Evolutionary conservation across 495 filamentous ascomycete genomes (phyloP), one percentile per base, ranked within the genome.

Genomic region (Penicillium manginii): DNA sequence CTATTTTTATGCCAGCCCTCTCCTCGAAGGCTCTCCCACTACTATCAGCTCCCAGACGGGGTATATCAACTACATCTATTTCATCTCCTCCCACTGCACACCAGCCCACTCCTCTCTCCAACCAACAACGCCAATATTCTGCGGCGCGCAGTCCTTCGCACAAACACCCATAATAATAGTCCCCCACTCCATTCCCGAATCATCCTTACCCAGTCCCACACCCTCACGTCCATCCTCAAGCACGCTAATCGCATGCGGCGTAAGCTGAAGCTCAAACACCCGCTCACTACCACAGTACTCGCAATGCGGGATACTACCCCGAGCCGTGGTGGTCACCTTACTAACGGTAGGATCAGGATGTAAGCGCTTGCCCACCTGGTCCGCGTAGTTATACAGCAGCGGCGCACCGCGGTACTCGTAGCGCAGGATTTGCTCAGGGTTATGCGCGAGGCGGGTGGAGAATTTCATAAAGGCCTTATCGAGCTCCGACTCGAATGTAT

Each of bases 141-240:
- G 68, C 1, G 84, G 80, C 45, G 76, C 79, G 73, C 91, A 96
- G 67, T 93, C 86, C 64, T 69, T 77, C 43, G 72, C 75, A 73
- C 94, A 99, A 19, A 96, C 92, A 0, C 85, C 91, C n/a, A 97
- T 70, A 45, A 98, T 84, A n/a, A 99, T 81, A 14, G 90, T 97
- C 0, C 96, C 96, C 94, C 94, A 99, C 64, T 99, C 94, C 94
- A 99, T 97, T 0, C 96, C 94, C 39, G 93, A 91, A 60, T 81
- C 78, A 39, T 73, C 71, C 54, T 78, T 72, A 0, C 75, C 77
- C 40, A 80, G 67, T 1, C 75, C 76, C 52, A 96, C 68, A 12
- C 85, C 84, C 60, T 84, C 77, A 55, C 91, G 86, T 17, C 91
- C 91, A 7, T 82, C 87, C 76, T 98, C 94, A 40, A 98, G 77